Percentiles rank a stretch among this genome's conserved stretches.
phyloP scores from a whole-genome alignment of 2,329 filamentous ascomycete genomes.

The Cladophialophora carrionii region DNA sequence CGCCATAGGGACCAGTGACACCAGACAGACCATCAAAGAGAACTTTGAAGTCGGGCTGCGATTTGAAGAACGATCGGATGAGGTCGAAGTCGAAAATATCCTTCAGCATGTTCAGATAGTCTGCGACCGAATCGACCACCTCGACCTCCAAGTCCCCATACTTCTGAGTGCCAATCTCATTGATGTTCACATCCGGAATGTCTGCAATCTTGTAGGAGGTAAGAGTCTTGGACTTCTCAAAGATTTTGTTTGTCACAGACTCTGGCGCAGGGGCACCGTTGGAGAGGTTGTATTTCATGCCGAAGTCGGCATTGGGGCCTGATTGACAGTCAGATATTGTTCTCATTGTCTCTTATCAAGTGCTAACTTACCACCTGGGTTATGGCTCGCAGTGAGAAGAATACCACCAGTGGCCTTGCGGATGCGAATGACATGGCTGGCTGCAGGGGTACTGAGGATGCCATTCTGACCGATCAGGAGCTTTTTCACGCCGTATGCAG shows the following conservation, averaged over 20 bases:
- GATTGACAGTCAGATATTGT: constrained; percentile 25
- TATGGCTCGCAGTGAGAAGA: constrained; percentile 94
- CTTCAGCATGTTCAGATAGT: constrained; percentile 95
- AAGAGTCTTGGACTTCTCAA: constrained; percentile 83
- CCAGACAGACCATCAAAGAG: constrained; percentile 93
- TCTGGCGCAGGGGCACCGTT: constrained; percentile 96
- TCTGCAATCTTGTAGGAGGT: constrained; percentile 89
- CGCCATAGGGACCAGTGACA: constrained; percentile 93
- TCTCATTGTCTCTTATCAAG: constrained; percentile 1
- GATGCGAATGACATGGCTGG: constrained; percentile 93
- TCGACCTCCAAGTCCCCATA: constrained; percentile 91
- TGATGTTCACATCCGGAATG: constrained; percentile 83
- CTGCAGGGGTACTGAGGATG: constrained; percentile 94
- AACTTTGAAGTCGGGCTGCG: constrained; percentile 90
- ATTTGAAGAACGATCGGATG: constrained; percentile 89
- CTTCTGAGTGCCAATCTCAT: constrained; percentile 77
- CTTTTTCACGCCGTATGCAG: constrained; percentile 98
- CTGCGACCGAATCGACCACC: constrained; percentile 87
- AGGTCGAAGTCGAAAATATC: constrained; percentile 97
- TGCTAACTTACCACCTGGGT: constrained; percentile 78
- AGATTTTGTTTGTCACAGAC: constrained; percentile 97
- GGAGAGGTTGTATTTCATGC: constrained; percentile 99
- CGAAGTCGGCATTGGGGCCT: constrained; percentile 94
- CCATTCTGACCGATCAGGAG: constrained; percentile 93
- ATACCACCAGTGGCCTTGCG: constrained; percentile 95